Evolutionary conservation across 2,329 filamentous ascomycete species (phyloP).

Genomic region (Cladosporium sp.): DNA sequence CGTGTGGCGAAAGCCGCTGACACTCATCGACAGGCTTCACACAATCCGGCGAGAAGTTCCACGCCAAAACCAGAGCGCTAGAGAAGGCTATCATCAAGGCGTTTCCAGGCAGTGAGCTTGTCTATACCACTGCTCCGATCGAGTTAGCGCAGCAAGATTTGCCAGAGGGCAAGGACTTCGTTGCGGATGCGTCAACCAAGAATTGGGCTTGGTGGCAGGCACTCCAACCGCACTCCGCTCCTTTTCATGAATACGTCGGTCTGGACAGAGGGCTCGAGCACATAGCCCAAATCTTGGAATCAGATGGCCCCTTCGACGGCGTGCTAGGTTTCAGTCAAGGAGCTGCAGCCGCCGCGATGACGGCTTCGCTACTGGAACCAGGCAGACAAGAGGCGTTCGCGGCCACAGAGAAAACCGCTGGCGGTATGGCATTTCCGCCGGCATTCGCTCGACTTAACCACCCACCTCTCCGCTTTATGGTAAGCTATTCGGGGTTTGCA

Average conservation of each 20-base stretch:
- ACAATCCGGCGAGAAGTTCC: constrained; percentile 83
- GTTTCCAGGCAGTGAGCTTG: constrained; percentile 56
- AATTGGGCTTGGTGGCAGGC: constrained; percentile 66
- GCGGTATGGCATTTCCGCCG: constrained; percentile 55
- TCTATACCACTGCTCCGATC: constrained; percentile 50
- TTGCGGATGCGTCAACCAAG: constrained; percentile 11
- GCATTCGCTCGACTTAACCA: constrained; percentile 51
- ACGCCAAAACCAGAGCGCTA: constrained; percentile 82
- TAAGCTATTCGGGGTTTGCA: constrained; percentile 78
- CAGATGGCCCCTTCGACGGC: constrained; percentile 70
- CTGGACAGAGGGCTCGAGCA: constrained; percentile 66
- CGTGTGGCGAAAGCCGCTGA: background rate
- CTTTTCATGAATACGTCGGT: constrained; percentile 60
- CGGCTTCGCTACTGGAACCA: constrained; percentile 70
- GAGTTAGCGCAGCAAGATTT: constrained; percentile 48
- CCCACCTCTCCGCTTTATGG: constrained; percentile 66
- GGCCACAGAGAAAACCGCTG: constrained; percentile 37
- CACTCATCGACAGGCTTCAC: constrained; percentile 65
- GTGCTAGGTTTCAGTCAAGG: constrained; percentile 84
- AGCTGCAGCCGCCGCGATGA: constrained; percentile 68
- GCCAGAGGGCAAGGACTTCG: constrained; percentile 68
- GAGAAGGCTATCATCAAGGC: constrained; percentile 77
- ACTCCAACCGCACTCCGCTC: constrained; percentile 61
- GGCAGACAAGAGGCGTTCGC: constrained; percentile 50
- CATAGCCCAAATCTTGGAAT: constrained; percentile 62